A percentile compares a stretch with the other conserved stretches of the same genome.
These are phyloP conservation scores for Arabidopsis arenosa DNA, from an alignment of 345 rosid genomes.

Conservation along the genomic window DNA sequence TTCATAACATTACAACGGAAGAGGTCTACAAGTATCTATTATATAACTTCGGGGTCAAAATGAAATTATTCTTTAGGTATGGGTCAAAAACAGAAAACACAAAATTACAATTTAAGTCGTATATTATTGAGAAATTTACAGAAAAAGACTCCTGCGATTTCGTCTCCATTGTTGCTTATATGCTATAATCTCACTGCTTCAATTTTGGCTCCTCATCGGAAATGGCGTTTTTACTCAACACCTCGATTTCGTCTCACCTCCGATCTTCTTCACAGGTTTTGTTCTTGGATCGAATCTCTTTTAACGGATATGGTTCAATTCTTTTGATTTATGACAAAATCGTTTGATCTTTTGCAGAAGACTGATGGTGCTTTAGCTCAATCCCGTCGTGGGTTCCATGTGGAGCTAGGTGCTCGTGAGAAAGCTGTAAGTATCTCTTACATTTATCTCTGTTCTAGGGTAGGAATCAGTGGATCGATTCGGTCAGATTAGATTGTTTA, in stretches of 20 bases:
- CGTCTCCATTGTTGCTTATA: neutral
- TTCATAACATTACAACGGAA: neutral
- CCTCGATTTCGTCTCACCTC: slow-evolving; percentile 55
- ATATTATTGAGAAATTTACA: neutral
- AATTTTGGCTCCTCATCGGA: slow-evolving; percentile 34
- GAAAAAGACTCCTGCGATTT: neutral
- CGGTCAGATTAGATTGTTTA: slow-evolving; percentile 9
- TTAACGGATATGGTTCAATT: slow-evolving; percentile 26
- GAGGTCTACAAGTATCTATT: neutral
- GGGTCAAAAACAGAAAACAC: neutral
- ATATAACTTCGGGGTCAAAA: slow-evolving; percentile 22
- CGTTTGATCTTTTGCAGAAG: slow-evolving; percentile 47
- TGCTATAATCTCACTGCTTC: neutral
- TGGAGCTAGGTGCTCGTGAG: slow-evolving; percentile 85
- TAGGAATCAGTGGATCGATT: slow-evolving; percentile 6
- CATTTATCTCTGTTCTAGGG: slow-evolving; percentile 1
- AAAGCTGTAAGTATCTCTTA: slow-evolving; percentile 68
- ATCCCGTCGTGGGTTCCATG: slow-evolving; percentile 73
- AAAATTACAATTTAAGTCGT: slow-evolving; percentile 16
- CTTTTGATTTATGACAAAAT: slow-evolving; percentile 21
- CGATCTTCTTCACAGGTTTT: slow-evolving; percentile 73
- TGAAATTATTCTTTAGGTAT: neutral
- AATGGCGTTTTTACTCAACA: slow-evolving; percentile 72
- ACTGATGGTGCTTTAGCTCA: slow-evolving; percentile 50
- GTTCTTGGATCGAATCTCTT: neutral